Percentiles rank a stretch among this genome's conserved stretches.
Evolutionary conservation across 164 flowering plant genomes (phyloP).

Genomic region (Chloranthus sessilifolius): DNA sequence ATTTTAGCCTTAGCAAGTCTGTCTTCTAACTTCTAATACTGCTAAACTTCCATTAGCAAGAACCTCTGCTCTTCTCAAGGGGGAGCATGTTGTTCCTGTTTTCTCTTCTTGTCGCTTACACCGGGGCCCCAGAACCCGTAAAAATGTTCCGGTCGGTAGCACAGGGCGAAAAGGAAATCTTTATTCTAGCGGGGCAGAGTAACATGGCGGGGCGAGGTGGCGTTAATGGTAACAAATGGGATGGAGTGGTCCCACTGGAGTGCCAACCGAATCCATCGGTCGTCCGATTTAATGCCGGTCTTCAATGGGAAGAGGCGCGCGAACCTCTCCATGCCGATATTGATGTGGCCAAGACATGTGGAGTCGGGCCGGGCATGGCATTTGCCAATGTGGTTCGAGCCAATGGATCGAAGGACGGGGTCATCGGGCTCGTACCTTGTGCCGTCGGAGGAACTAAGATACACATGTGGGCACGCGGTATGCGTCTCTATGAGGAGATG

Average conservation of each 20-base stretch:
- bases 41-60: too few species aligned
- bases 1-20: too few species aligned
- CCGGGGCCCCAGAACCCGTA: too few species aligned
- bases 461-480: constrained; percentile 49
- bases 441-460: constrained; percentile 69
- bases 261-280: constrained; percentile 31
- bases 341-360: constrained; percentile 42
- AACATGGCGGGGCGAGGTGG: constrained; percentile 78
- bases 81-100: too few species aligned
- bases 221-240: constrained; percentile 40
- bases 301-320: constrained; percentile 43
- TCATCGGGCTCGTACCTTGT: constrained; percentile 69
- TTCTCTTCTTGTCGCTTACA: too few species aligned
- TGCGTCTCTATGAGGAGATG: constrained; percentile 33
- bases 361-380: constrained; percentile 69
- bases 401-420: constrained; percentile 22
- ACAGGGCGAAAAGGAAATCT: constrained; percentile 22
- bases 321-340: constrained; percentile 69
- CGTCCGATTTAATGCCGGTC: constrained; percentile 32
- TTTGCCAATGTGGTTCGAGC: constrained; percentile 40
- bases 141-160: too few species aligned
- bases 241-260: constrained; percentile 44
- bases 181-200: constrained; percentile 68
- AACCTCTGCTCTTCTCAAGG: too few species aligned
- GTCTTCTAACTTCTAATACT: too few species aligned